phyloP scores from a whole-genome alignment of 805 yeast species.

The Pichia membranifaciens region DNA sequence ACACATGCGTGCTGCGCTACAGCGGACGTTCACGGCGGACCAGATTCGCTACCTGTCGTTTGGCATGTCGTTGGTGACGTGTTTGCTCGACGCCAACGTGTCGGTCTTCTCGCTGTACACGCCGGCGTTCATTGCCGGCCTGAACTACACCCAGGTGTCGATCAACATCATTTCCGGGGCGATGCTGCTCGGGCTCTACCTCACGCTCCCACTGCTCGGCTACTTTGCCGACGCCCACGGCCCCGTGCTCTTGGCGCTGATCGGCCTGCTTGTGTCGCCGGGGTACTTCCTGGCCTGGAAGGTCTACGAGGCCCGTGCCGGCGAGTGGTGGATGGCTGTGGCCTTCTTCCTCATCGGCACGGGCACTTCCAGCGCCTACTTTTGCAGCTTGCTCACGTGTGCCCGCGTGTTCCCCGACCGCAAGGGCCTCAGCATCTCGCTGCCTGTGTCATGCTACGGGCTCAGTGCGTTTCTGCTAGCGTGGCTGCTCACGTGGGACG shows the following conservation, averaged over 20 bases:
- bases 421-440: slow-evolving; percentile 76
- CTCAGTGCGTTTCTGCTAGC: slow-evolving; percentile 72
- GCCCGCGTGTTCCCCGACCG: slow-evolving; percentile 76
- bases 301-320: slow-evolving; percentile 27
- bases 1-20: slow-evolving; percentile 39
- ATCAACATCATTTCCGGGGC: slow-evolving; percentile 69
- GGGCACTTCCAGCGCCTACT: slow-evolving; percentile 69
- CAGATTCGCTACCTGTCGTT: slow-evolving; percentile 49
- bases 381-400: slow-evolving; percentile 69
- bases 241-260: slow-evolving; percentile 60
- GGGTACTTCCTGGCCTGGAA: slow-evolving; percentile 52
- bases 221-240: slow-evolving; percentile 82
- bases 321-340: slow-evolving; percentile 35
- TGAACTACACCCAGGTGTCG: slow-evolving; percentile 57
- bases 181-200: slow-evolving; percentile 75
- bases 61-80: slow-evolving; percentile 49
- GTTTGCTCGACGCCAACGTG: slow-evolving; percentile 78
- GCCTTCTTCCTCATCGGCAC: slow-evolving; percentile 59
- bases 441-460: slow-evolving; percentile 88
- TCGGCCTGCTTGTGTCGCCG: slow-evolving; percentile 60
- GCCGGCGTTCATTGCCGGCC: slow-evolving; percentile 52
- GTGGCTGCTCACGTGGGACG: slow-evolving; percentile 42
- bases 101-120: slow-evolving; percentile 77
- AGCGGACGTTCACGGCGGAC: slow-evolving; percentile 36
- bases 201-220: slow-evolving; percentile 78